Evolutionary conservation across 2,329 filamentous ascomycete genomes (phyloP).

Genomic region (Colletotrichum liaoningense): DNA sequence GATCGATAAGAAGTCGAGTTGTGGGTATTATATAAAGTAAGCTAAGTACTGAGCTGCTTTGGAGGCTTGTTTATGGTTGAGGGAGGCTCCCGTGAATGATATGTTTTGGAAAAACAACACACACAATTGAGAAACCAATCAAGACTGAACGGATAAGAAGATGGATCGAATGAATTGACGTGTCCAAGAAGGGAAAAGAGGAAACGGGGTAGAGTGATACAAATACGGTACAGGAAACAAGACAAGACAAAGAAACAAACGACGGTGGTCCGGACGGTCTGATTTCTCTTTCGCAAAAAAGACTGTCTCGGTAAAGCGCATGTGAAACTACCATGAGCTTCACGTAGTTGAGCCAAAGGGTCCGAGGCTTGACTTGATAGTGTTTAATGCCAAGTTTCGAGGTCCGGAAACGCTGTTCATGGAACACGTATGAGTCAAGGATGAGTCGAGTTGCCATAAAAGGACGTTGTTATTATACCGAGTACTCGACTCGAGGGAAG

Average conservation of each 20-base stretch:
- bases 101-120: not conserved
- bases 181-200: not conserved
- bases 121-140: not conserved
- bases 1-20: conserved; percentile 27
- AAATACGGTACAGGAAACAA: conserved; percentile 14
- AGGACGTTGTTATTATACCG: not conserved
- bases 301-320: not conserved
- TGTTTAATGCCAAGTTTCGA: not conserved
- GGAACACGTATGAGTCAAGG: conserved; percentile 17
- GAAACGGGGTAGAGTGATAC: not conserved
- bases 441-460: conserved; percentile 20
- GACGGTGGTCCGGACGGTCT: conserved; percentile 4
- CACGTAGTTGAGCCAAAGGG: conserved; percentile 8
- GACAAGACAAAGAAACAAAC: not conserved
- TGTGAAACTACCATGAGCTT: conserved; percentile 16
- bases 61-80: not conserved
- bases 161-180: not conserved
- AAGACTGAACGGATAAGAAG: not conserved
- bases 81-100: not conserved
- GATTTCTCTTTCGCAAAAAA: conserved; percentile 11
- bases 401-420: not conserved
- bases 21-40: conserved; percentile 13
- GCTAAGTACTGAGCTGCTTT: not conserved
- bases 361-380: not conserved
- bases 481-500: too few species aligned